A percentile compares a stretch with the other conserved stretches of the same genome.
Conservation (phyloP, 352 stramenopile genomes). For the Pythium guiyangense region DNA sequence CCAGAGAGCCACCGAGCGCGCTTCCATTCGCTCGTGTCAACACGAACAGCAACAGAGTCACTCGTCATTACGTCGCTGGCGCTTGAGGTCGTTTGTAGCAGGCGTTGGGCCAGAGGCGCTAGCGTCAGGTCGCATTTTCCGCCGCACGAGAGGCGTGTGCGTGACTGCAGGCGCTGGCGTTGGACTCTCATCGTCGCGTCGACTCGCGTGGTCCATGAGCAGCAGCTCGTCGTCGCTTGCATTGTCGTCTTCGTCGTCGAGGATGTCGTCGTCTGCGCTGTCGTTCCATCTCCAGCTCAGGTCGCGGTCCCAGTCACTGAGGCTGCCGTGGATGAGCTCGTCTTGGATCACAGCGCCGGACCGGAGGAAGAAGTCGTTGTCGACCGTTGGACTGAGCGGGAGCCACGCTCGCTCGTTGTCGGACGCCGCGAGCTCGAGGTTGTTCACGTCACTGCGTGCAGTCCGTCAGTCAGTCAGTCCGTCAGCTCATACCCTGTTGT, state of each 20-base stretch:
- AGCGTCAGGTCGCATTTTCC: constrained; percentile 1
- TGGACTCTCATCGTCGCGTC: background rate
- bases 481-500: background rate
- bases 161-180: background rate
- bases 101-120: background rate
- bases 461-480: background rate
- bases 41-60: constrained; percentile 1
- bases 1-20: too few species aligned
- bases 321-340: constrained; percentile 10
- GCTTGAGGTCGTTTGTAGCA: background rate
- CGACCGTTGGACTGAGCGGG: constrained; percentile 2
- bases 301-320: constrained; percentile 9
- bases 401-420: constrained; percentile 1
- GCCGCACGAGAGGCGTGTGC: constrained; percentile 12
- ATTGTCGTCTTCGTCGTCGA: constrained; percentile 22
- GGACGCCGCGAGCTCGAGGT: background rate
- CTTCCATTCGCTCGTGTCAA: constrained; percentile 9
- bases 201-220: background rate
- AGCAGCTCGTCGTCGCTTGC: constrained; percentile 35
- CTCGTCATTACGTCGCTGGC: background rate
- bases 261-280: background rate
- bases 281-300: constrained; percentile 7
- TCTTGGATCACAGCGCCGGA: constrained; percentile 8
- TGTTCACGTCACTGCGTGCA: constrained; percentile 11
- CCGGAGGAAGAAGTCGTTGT: constrained; percentile 8